Evolutionary conservation across 352 stramenopile species (phyloP), one percentile per base, ranked within the genome.

Genomic region (Phytophthora megakarya): DNA sequence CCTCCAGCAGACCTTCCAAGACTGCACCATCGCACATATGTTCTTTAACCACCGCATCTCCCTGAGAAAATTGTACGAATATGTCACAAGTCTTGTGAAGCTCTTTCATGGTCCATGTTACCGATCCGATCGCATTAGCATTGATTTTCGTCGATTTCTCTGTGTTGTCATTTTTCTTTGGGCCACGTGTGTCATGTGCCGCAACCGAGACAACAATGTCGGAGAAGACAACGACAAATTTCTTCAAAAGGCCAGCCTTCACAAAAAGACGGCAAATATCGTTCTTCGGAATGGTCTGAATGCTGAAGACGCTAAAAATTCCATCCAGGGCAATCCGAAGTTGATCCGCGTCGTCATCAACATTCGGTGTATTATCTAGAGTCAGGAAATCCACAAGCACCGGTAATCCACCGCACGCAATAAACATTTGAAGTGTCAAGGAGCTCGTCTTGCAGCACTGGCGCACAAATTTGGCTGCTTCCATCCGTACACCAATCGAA

Each of bases 251-350:
- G 0, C 92, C 92, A 0, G 95, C 84, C 62, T 97, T 97, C 5
- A 97, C 89, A 65, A 98, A 98, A n/a, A 98, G 80, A 11, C 92
- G 85, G 60, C 92, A 98, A 61, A 97, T 97, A 51, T 98, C 93
- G 65, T 97, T 96, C 53, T 97, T 97, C 3, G 87, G 88, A 43
- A 97, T 97, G 1, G 90, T 95, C 63, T 96, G 92, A 3, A 98
- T 80, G 8, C 84, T 80, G 61, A 98, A 98, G 5, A 98, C 88
- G 50, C 88, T 90, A 50, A 92, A 80, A 43, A 97, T 96, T 40
- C 93, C 92, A 54, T 97, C 87, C 49, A 98, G 62, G 5, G 88
- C 91, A 40, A 97, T 96, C 13, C 87, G 79, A 54, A 93, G 65
- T 5, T 93, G 61, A 21, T 88, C 76, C 9, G 85, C 73, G 21